These are phyloP conservation scores for Chaetomium strumarium DNA, from an alignment of 2,329 filamentous ascomycete genomes.

Conservation along the genomic window DNA sequence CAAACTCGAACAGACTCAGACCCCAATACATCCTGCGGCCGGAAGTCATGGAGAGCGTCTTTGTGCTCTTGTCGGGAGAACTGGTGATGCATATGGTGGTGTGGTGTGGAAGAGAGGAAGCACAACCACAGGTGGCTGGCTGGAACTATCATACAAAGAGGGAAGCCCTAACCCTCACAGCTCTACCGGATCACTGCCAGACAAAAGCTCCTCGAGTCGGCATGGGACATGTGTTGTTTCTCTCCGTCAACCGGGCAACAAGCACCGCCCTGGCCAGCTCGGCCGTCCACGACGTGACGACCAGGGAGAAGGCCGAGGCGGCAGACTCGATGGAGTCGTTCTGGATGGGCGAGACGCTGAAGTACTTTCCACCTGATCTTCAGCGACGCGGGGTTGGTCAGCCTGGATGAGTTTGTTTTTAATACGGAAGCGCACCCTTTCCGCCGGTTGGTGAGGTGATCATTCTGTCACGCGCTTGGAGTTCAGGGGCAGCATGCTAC, in stretches of 20 bases:
- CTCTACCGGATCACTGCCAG: constrained; percentile 48
- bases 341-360: constrained; percentile 36
- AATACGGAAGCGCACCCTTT: constrained; percentile 25
- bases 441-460: constrained; percentile 4
- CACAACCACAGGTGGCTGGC: too few species aligned
- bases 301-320: constrained; percentile 26
- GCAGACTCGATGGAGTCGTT: constrained; percentile 40
- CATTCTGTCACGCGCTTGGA: too few species aligned
- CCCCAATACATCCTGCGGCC: constrained; percentile 39
- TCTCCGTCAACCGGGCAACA: constrained; percentile 39
- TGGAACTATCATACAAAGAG: too few species aligned
- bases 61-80: too few species aligned
- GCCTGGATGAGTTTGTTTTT: constrained; percentile 54
- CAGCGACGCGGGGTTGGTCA: constrained; percentile 47
- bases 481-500: too few species aligned
- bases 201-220: constrained; percentile 42
- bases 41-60: constrained; percentile 35
- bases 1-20: too few species aligned
- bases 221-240: constrained; percentile 52
- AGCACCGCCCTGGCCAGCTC: constrained; percentile 42
- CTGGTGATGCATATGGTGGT: too few species aligned
- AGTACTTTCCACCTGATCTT: constrained; percentile 62
- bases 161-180: too few species aligned
- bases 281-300: constrained; percentile 44
- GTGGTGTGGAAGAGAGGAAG: too few species aligned